Evolutionary conservation across 2,329 filamentous ascomycete genomes (phyloP), one percentile per base, ranked within the genome.

Genomic region (Raffaelea arxii): DNA sequence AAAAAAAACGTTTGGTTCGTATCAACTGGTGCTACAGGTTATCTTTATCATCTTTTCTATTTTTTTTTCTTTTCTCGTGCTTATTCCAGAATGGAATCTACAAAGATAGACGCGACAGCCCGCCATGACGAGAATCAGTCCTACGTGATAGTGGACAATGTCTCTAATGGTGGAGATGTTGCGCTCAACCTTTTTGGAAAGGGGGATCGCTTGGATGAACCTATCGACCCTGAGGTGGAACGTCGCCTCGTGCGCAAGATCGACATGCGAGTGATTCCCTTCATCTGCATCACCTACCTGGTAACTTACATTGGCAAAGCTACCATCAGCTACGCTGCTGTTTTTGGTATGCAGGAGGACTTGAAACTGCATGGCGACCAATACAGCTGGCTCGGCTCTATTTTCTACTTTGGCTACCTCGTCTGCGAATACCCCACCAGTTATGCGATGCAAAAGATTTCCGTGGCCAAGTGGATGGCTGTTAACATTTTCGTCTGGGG

Each of bases 301-400:
- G 35, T 49, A 38, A 41, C 46, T 12, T 46, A 46, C 21, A 25
- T 80, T n/a, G 75, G 46, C 46, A 73, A 72, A 62, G 80, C 85
- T 44, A 87, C 87, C 57, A 86, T 87, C 51, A 80, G 81, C 43
- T 85, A 85, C 65, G 82, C 81, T n/a, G 70, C 75, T 9, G 67
- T 86, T 3, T 84, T 83, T 54, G 72, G 74, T 2, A 55, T 88
- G 45, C 77, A 83, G 59, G 64, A 71, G 48, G 80, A 84, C 52
- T 67, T 86, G 4, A 66, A 71, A 14, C 64, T 87, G 50, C 60
- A 61, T 30, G 72, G 74, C n/a, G 71, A 75, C 47, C 80, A 88
- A 58, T 90, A 84, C 59, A 46, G 48, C 44, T 49, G 48, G 48
- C 40, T 43, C n/a, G 25, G 37, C 11, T 40, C 39, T 27, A 71